These are phyloP conservation scores for Coemansia pectinata DNA, from an alignment of 192 early-diverging fungal genomes.

Conservation along the genomic window DNA sequence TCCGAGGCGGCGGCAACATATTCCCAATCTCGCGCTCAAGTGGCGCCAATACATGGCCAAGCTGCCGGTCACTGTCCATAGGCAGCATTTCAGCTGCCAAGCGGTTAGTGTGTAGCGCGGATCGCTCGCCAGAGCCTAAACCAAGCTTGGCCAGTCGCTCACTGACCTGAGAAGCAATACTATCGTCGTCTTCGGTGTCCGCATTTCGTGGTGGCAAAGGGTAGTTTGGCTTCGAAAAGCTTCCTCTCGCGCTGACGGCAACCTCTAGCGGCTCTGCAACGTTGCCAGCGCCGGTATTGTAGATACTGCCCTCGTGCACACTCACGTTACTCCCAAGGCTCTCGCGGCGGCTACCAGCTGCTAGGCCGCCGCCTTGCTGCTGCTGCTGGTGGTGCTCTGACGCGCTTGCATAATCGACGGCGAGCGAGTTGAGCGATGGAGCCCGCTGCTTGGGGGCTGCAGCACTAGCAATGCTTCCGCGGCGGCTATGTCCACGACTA, in stretches of 20 bases:
- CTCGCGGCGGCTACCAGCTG: conserved; percentile 20
- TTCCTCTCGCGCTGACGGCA: conserved; percentile 33
- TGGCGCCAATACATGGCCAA: conserved; percentile 1
- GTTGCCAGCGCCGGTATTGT: conserved; percentile 22
- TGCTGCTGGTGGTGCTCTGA: not conserved
- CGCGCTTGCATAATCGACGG: not conserved
- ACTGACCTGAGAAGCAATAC: conserved; percentile 49
- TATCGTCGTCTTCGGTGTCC: conserved; percentile 30
- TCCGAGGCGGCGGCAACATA: conserved; percentile 42
- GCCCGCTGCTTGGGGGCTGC: conserved; percentile 7
- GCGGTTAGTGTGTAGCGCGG: not conserved
- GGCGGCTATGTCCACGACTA: conserved; percentile 42
- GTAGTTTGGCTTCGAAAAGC: conserved; percentile 32
- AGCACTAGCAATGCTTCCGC: conserved; percentile 34
- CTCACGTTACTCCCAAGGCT: conserved; percentile 42
- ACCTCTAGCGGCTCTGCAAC: conserved; percentile 33
- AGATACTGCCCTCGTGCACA: conserved; percentile 24
- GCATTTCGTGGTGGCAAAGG: conserved; percentile 3
- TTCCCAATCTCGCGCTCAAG: conserved; percentile 21
- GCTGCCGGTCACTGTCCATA: not conserved
- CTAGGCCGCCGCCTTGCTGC: not conserved
- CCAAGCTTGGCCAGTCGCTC: conserved; percentile 40
- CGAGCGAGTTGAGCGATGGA: not conserved
- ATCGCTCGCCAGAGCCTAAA: not conserved
- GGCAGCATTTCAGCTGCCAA: not conserved